phyloP scores from a whole-genome alignment of 2,329 filamentous ascomycete species.

The Phialophora chinensis region DNA sequence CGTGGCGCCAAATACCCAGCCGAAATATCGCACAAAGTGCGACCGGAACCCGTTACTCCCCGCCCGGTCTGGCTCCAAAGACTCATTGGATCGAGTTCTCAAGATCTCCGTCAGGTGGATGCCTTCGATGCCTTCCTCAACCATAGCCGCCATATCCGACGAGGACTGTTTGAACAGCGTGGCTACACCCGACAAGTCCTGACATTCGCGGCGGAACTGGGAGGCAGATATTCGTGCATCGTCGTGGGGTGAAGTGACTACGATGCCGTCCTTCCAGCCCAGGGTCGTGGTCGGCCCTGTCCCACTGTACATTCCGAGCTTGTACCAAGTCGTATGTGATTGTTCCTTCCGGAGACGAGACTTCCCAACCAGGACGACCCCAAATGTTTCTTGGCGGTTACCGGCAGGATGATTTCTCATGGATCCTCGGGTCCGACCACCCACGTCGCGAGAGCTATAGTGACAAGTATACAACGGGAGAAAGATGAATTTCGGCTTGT shows the following conservation, averaged over 20 bases:
- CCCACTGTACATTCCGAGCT: neutral
- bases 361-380: neutral
- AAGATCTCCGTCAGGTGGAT: neutral
- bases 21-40: neutral
- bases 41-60: neutral
- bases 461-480: conserved; percentile 3
- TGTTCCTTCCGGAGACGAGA: neutral
- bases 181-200: neutral
- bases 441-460: neutral
- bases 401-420: neutral
- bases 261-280: conserved; percentile 5
- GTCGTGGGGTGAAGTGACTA: conserved; percentile 1
- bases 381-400: neutral
- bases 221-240: neutral
- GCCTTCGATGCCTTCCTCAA: neutral
- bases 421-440: neutral
- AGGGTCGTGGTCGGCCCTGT: neutral
- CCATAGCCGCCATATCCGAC: neutral
- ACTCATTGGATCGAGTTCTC: neutral
- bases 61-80: neutral
- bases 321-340: neutral
- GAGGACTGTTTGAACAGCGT: conserved; percentile 2
- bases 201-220: neutral
- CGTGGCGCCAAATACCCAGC: neutral
- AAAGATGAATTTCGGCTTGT: neutral